Conservation (phyloP, 352 stramenopile genomes). For the Bremia lactucae region DNA sequence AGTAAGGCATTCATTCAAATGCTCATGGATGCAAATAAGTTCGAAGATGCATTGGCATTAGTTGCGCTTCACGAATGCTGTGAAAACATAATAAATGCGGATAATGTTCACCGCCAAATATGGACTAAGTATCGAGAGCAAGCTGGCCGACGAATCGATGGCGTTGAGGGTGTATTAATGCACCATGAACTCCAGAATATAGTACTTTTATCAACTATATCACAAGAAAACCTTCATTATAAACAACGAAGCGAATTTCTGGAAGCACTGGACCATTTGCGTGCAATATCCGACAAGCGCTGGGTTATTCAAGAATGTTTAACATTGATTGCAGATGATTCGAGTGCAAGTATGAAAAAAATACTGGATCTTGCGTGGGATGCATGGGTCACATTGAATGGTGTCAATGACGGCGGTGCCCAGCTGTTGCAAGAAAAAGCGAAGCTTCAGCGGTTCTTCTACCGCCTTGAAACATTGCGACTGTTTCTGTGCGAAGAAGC, state of each 20-base stretch:
- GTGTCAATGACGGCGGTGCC: not conserved
- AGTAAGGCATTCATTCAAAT: conserved; percentile 27
- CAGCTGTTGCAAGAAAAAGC: conserved; percentile 11
- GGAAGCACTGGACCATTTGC: conserved; percentile 34
- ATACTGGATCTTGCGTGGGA: conserved; percentile 36
- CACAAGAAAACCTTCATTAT: conserved; percentile 5
- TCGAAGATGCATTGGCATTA: conserved; percentile 29
- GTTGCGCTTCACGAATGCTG: conserved; percentile 9
- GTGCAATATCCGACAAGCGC: conserved; percentile 25
- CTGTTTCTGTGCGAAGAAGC: conserved; percentile 26
- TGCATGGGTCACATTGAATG: conserved; percentile 12
- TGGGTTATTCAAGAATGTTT: conserved; percentile 49
- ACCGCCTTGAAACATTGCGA: conserved; percentile 42
- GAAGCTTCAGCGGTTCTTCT: conserved; percentile 25
- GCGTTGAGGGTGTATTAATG: not conserved
- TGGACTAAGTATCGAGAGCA: conserved; percentile 34
- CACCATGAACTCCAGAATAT: conserved; percentile 1
- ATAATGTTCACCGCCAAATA: conserved; percentile 38
- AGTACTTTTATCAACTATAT: conserved; percentile 11
- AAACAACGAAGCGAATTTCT: conserved; percentile 19
- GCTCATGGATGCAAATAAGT: conserved; percentile 24
- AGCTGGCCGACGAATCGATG: conserved; percentile 3
- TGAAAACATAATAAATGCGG: conserved; percentile 14
- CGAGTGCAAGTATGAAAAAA: conserved; percentile 43
- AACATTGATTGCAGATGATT: conserved; percentile 24